These are phyloP conservation scores for Miscanthus lutarioriparius DNA, from an alignment of 176 grass and related monocot species.

Conservation along the genomic window DNA sequence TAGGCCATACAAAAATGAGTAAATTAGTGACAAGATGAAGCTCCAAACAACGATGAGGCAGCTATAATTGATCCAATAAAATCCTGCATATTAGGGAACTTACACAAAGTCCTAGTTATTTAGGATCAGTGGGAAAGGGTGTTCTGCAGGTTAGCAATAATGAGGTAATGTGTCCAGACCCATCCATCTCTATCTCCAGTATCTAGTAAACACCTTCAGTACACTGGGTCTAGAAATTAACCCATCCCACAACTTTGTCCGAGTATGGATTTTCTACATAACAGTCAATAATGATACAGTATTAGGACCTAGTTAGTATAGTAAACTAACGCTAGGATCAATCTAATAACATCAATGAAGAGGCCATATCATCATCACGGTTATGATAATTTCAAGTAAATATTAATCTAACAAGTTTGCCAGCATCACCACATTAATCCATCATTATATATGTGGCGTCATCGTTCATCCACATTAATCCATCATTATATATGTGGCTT, in stretches of 20 bases:
- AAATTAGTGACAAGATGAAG: too few species aligned
- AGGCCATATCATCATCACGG: neutral
- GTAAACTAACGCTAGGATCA: neutral
- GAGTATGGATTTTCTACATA: slow-evolving; percentile 18
- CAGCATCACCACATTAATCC: neutral
- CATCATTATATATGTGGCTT: too few species aligned
- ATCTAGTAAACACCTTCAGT: slow-evolving; percentile 4
- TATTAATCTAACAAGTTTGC: neutral
- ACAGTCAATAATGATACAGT: neutral
- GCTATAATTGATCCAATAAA: neutral
- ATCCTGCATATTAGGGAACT: slow-evolving; percentile 14
- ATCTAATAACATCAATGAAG: neutral
- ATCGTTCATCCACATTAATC: too few species aligned
- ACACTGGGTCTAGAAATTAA: neutral
- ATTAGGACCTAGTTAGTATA: neutral
- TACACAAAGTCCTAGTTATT: neutral
- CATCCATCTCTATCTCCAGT: neutral
- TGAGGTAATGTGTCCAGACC: neutral
- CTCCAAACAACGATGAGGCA: neutral
- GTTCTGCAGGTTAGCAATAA: neutral
- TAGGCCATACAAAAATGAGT: too few species aligned
- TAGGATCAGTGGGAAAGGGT: neutral
- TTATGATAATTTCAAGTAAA: slow-evolving; percentile 11
- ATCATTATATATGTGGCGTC: neutral
- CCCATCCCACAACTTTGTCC: neutral